These are phyloP conservation scores for Amaranthus palmeri DNA, from an alignment of 148 eudicot genomes.

Conservation along the genomic window DNA sequence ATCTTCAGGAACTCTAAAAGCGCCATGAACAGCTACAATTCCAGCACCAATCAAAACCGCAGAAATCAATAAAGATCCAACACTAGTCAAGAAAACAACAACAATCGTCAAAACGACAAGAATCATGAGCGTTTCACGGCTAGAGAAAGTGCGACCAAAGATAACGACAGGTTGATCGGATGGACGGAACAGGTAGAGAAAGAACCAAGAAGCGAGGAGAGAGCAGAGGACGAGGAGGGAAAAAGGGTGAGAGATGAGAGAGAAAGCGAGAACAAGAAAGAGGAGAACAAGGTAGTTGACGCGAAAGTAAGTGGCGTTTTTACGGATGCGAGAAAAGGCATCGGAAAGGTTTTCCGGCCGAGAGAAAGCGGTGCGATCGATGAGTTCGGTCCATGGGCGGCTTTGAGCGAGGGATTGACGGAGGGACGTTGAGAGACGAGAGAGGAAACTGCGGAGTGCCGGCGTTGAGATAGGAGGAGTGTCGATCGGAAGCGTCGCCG, in stretches of 20 bases:
- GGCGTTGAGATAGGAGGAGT: constrained; percentile 38
- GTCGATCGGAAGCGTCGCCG: constrained; percentile 50
- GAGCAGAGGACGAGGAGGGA: constrained; percentile 54
- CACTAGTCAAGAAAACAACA: constrained; percentile 60
- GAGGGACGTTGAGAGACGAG: constrained; percentile 44
- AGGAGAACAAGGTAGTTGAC: constrained; percentile 55
- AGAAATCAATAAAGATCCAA: constrained; percentile 61
- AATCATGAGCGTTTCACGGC: constrained; percentile 49
- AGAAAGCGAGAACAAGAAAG: constrained; percentile 44
- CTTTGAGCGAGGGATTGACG: constrained; percentile 53
- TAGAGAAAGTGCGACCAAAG: constrained; percentile 56
- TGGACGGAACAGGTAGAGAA: constrained; percentile 63
- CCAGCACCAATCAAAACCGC: constrained; percentile 47
- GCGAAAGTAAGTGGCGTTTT: constrained; percentile 66
- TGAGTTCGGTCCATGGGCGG: constrained; percentile 71
- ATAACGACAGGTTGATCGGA: constrained; percentile 51
- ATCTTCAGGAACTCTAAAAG: constrained; percentile 73
- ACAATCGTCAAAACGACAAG: constrained; percentile 44
- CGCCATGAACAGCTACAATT: constrained; percentile 61
- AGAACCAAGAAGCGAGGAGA: constrained; percentile 67
- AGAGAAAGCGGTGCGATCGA: constrained; percentile 62
- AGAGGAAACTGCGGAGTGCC: constrained; percentile 50
- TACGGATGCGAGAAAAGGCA: constrained; percentile 61
- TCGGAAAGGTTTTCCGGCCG: constrained; percentile 66
- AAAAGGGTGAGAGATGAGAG: constrained; percentile 60